A percentile compares a stretch with the other conserved stretches of the same genome.
phyloP scores from a whole-genome alignment of 805 yeast species.

The Blastobotrys peoriensis region DNA sequence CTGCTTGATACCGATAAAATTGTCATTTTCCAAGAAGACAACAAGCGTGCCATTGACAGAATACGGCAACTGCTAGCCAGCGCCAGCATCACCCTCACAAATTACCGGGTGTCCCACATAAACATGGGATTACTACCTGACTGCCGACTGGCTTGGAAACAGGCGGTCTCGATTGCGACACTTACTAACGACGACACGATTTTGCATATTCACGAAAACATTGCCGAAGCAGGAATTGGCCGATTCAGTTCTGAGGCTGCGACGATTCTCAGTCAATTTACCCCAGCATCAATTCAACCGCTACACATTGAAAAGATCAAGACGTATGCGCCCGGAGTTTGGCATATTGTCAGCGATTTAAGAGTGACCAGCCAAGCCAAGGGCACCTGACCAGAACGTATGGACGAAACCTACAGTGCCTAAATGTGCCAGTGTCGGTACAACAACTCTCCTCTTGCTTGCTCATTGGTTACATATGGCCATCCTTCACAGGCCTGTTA shows the following conservation, averaged over 20 bases:
- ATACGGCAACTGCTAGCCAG: neutral
- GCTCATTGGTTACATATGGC: too few species aligned
- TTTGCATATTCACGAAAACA: conserved; percentile 73
- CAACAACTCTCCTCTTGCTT: too few species aligned
- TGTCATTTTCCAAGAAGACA: conserved; percentile 59
- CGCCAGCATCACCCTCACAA: neutral
- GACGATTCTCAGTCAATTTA: conserved; percentile 3
- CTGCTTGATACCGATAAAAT: conserved; percentile 29
- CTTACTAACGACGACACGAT: conserved; percentile 10
- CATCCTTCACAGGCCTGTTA: too few species aligned
- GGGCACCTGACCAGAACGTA: too few species aligned
- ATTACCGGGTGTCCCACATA: conserved; percentile 45
- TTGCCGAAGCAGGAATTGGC: conserved; percentile 39
- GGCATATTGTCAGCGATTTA: conserved; percentile 63
- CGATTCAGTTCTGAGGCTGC: conserved; percentile 26
- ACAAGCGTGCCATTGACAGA: conserved; percentile 45
- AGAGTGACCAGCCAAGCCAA: too few species aligned
- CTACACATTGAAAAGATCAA: conserved; percentile 59
- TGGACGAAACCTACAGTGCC: too few species aligned
- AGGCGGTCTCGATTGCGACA: conserved; percentile 30
- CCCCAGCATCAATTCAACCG: conserved; percentile 13
- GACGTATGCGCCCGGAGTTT: conserved; percentile 82
- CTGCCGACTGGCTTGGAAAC: conserved; percentile 56
- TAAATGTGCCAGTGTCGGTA: too few species aligned
- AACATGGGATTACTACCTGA: conserved; percentile 77